phyloP scores from a whole-genome alignment of 768 basidiomycete species.

The Strobilomyces confusus region DNA sequence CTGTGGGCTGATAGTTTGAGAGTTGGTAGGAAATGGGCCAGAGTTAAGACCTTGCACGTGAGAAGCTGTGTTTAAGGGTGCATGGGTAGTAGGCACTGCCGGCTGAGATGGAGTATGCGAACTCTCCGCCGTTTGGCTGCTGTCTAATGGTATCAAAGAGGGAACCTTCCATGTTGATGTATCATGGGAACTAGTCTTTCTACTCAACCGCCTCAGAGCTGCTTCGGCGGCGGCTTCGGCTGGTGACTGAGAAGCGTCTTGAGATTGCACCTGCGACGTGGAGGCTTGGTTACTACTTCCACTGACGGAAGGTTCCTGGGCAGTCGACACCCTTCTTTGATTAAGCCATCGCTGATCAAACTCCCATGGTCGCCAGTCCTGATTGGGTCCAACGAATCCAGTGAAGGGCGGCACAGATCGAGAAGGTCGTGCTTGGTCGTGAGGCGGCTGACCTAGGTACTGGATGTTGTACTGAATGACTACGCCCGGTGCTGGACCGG shows the following conservation, averaged over 20 bases:
- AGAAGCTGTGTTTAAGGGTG: constrained; percentile 4
- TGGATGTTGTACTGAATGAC: constrained; percentile 63
- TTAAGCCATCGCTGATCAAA: constrained; percentile 33
- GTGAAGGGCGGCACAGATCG: constrained; percentile 50
- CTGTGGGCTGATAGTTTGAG: constrained; percentile 1
- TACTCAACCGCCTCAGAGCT: constrained; percentile 50
- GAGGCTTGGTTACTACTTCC: background rate
- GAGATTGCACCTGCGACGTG: constrained; percentile 7
- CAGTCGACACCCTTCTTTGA: constrained; percentile 4
- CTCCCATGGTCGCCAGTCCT: constrained; percentile 66
- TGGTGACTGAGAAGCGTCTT: constrained; percentile 28
- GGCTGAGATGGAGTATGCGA: background rate
- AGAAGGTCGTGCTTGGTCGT: constrained; percentile 27
- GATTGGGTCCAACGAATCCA: constrained; percentile 63
- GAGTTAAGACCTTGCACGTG: background rate
- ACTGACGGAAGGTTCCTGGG: constrained; percentile 10
- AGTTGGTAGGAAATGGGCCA: background rate
- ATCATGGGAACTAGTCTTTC: constrained; percentile 8
- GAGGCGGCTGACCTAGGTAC: constrained; percentile 42
- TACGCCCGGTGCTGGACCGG: constrained; percentile 42
- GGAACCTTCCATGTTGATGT: constrained; percentile 22
- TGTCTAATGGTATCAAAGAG: constrained; percentile 25
- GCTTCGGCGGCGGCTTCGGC: constrained; percentile 63
- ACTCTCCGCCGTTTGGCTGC: background rate
- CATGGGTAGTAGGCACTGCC: constrained; percentile 5